A percentile compares a stretch with the other conserved stretches of the same genome.
Evolutionary conservation across 352 stramenopile species (phyloP).

Genomic region (Paralagenidium karlingii): DNA sequence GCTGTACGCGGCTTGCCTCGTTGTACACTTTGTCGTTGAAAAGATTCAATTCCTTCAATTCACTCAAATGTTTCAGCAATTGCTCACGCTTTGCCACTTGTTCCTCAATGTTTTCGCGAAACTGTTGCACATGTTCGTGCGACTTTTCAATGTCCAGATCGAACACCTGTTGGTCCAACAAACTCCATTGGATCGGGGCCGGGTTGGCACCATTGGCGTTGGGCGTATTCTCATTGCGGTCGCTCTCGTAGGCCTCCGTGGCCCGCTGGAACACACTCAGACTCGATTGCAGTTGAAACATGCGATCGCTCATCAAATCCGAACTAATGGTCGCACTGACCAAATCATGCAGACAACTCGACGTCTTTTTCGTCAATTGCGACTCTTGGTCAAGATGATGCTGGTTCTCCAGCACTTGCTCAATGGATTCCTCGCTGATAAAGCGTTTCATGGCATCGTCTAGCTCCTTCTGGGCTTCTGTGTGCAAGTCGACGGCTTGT

Average conservation of each 20-base stretch:
- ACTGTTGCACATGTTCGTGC: slow-evolving; percentile 63
- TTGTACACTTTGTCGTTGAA: too few species aligned
- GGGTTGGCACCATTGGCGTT: slow-evolving; percentile 7
- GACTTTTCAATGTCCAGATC: slow-evolving; percentile 63
- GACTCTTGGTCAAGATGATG: slow-evolving; percentile 28
- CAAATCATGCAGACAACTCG: slow-evolving; percentile 46
- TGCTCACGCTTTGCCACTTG: slow-evolving; percentile 50
- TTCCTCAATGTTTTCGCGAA: slow-evolving; percentile 50
- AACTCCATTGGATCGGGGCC: slow-evolving; percentile 35
- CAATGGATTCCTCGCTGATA: slow-evolving; percentile 18
- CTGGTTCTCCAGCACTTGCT: slow-evolving; percentile 25
- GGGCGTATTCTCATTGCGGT: slow-evolving; percentile 4
- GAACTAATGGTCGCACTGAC: slow-evolving; percentile 73
- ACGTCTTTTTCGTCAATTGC: slow-evolving; percentile 20
- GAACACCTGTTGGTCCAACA: slow-evolving; percentile 70
- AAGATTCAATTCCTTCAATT: too few species aligned
- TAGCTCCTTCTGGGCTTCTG: slow-evolving; percentile 8
- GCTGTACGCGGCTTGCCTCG: too few species aligned
- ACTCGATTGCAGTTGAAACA: slow-evolving; percentile 81
- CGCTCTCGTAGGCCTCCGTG: slow-evolving; percentile 21
- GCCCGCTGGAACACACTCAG: slow-evolving; percentile 62
- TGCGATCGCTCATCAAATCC: slow-evolving; percentile 76
- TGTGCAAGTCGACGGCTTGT: slow-evolving; percentile 6
- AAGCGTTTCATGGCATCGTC: slow-evolving; percentile 20
- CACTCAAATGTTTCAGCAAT: slow-evolving; percentile 40